Evolutionary conservation across 768 basidiomycete species (phyloP), one percentile per base, ranked within the genome.

Genomic region (Kwoniella pini): DNA sequence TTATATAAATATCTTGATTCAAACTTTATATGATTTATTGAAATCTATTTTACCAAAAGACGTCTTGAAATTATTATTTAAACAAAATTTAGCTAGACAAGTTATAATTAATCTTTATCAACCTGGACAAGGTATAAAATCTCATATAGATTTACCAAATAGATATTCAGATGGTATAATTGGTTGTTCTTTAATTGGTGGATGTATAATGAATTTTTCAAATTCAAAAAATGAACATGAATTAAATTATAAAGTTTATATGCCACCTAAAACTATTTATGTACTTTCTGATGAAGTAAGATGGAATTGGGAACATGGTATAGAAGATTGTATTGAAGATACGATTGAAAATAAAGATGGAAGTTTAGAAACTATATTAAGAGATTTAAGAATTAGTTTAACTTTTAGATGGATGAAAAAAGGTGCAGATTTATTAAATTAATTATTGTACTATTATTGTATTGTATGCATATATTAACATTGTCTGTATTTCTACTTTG

Each of bases 111-210:
- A 97, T 75, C 81, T 93, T 1, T 98, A 98, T 75, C 80, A 80
- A 21, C 90, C 92, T 0, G 94, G 94, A 6, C 86, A 92, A 75
- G 94, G 94, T 11, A 97, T 98, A 65, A 81, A 86, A 0, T 84
- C 90, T 0, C 94, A 97, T 68, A 84, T 98, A 42, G 94, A 98
- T 72, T 82, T 98, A 22, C 83, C 90, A 2, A 80, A 82, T 26
- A 85, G 94, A 13, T 98, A 88, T 71, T 91, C 85, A 6, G 90
- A 95, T 72, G 92, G 90, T 1, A 94, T 98, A 53, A 81, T 97
- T 22, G 91, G 91, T 9, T 84, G 95, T 53, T 93, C 89, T 67
- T 81, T 98, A 26, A 84, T 85, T 11, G 87, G 87, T 26, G 87
- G 88, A 12, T 89, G 87, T 50, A 87, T 85, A 13, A 94, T 95